Base-by-base conservation (phyloP, 305 asterid genomes). In the Ilex paraguariensis region DNA sequence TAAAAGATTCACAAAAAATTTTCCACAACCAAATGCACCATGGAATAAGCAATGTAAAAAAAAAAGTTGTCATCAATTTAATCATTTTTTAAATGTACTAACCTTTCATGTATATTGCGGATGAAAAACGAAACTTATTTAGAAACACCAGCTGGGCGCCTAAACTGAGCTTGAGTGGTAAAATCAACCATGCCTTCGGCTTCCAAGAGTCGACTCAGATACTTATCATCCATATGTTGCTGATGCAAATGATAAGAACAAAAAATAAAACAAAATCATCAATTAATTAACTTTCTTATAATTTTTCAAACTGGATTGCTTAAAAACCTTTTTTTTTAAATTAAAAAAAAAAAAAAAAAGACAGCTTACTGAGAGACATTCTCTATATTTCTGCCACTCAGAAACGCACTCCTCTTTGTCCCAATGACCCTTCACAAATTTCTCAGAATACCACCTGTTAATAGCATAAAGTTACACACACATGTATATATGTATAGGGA, bases 201-300 rank as follows among this genome's bases (percentile, higher is more conserved):
- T 66, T 87, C 93, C 79, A 87, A 68, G 82, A 89, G 85, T 71
- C 87, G 76, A 61, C 91, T 82, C 59, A 85, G 84, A 81, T 85
- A 92, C 81, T 87, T 88, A 75, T 88, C 88, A 72, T 91, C 95
- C 87, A 91, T 80, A 88, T 88, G 83, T 77, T 85, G 79, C 89
- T 88, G 87, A 33, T 36, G 69, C 17, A 61, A 62, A 69, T 28
- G 66, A 57, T 56, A 67, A 31, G 48, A 54, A 16, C 14, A 58
- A 32, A 52, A 39, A 56, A 33, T 6, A 31, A 21, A 61, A 10
- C 14, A 14, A 28, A 75, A 30, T 1, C 28, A 8, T 36, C 9
- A 36, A 36, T 36, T 36, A 4, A 5, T 36, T 36, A 36, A 36
- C 42, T 36, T 36, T 42, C 32, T 49, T 3, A 66, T 15, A 49